Base-by-base conservation (phyloP, 2,329 filamentous ascomycete genomes). In the Diaporthe citrichinensis region DNA sequence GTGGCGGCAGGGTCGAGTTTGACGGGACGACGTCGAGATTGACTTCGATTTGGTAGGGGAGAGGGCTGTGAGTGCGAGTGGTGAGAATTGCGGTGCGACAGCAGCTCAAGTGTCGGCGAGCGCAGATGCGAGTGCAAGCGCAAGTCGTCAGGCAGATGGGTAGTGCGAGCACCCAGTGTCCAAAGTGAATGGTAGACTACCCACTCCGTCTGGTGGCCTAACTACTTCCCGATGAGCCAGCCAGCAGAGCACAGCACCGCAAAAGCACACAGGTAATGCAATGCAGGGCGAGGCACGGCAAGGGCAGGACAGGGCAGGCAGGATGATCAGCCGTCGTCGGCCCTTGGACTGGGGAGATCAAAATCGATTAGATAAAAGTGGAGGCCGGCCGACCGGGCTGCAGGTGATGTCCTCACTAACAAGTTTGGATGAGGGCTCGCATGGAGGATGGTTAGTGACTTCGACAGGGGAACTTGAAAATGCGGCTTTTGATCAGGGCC, bases 351-450 rank as follows among this genome's bases (percentile, higher is more conserved):
- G 62, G 62, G 62, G 46, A 68, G 65, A 68, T 68, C 65, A 68
- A 68, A 68, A 53, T 53, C 65, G 65, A 68, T 68, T 68, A 68
- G 65, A 68, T 68, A 68, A 68, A 68, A 68, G 65, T 68, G 46
- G 65, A 53, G 46, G 46, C 4, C 23, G 65, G 31, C 44, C 12
- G 46, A 34, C 46, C 20, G n/a, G 46, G 23, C 31, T 51, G 62
- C 44, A 20, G 62, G 12, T 36, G 28, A 51, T 68, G 44, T 68
- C 31, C 46, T 68, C 46, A 39, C 65, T 68, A 68, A 28, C 65
- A 25, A 8, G 8, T 3, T 6, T n/a, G 2, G 14, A 23, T 12
- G 23, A 14, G 3, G 34, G 2, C 20, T 25, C 7, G 14, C 14
- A 20, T 14, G 1, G 7, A 4, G 12, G 4, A 2, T 9, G n/a